Evolutionary conservation across 441 rosid species (phyloP).

Genomic region (Rhodomyrtus psidioides): DNA sequence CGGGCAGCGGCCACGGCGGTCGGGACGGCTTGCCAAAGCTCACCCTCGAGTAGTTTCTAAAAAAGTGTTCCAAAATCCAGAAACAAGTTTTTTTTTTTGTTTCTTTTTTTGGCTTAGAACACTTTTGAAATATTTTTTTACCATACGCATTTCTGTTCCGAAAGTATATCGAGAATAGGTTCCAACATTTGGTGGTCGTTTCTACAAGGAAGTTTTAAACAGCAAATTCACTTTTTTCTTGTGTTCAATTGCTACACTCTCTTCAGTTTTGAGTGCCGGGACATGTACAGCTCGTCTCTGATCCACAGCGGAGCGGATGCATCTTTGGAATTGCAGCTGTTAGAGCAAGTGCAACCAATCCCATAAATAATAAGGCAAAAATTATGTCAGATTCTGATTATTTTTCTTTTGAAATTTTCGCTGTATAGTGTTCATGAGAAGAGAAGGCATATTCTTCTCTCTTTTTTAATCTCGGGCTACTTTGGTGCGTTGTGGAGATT

Average conservation of each 20-base stretch:
- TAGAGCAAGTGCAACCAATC: slow-evolving; percentile 3
- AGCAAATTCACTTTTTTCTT: neutral
- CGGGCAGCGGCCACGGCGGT: no score
- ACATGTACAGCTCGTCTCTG: neutral
- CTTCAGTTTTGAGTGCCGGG: neutral
- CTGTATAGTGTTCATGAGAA: neutral
- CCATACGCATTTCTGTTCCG: no score
- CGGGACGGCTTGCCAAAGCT: no score
- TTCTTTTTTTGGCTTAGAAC: no score
- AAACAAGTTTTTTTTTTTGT: no score
- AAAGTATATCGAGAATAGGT: no score
- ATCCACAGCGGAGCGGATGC: neutral
- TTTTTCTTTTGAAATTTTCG: neutral
- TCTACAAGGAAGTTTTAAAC: slow-evolving; percentile 28
- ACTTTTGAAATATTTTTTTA: no score
- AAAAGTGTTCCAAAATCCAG: no score
- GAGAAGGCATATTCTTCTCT: no score
- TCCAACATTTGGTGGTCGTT: slow-evolving; percentile 8
- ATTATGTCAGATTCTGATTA: neutral
- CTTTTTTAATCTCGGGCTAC: no score
- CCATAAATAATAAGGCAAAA: neutral
- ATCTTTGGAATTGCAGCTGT: slow-evolving; percentile 1
- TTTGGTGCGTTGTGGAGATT: no score
- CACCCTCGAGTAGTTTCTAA: no score
- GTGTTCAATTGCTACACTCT: neutral